Percentiles rank a stretch among this genome's conserved stretches.
phyloP scores from a whole-genome alignment of 768 basidiomycete genomes.

The Collybia sp. region DNA sequence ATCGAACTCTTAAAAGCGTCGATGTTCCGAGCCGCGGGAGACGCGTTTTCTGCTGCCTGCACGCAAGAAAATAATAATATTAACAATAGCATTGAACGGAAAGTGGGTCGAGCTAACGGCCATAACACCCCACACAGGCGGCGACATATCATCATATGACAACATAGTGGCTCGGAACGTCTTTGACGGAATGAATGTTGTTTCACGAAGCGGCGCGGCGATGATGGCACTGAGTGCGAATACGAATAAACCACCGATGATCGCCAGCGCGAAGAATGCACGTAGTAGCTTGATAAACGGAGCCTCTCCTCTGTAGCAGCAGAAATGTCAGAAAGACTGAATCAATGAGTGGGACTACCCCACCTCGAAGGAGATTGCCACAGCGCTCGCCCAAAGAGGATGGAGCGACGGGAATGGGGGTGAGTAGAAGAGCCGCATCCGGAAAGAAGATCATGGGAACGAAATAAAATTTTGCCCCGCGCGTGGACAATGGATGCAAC shows the following conservation, averaged over 20 bases:
- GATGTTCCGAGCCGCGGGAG: background rate
- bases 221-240: slow-evolving; percentile 3
- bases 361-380: background rate
- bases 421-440: too few relatives aligned
- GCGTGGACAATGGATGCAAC: too few relatives aligned
- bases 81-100: background rate
- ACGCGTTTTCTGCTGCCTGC: too few relatives aligned
- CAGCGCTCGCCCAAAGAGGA: background rate
- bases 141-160: slow-evolving; percentile 3
- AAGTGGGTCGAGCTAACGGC: background rate
- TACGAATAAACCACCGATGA: background rate
- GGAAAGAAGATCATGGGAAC: too few relatives aligned
- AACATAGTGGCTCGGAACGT: slow-evolving; percentile 1
- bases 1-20: background rate
- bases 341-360: background rate
- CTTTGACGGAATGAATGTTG: slow-evolving; percentile 3
- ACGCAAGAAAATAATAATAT: background rate
- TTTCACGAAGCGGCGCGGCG: slow-evolving; percentile 4
- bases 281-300: background rate
- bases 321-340: background rate
- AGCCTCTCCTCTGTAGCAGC: background rate
- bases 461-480: too few relatives aligned
- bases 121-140: slow-evolving; percentile 5
- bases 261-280: background rate
- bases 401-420: background rate